Evolutionary conservation across 495 filamentous ascomycete genomes (phyloP), one percentile per base, ranked within the genome.

Genomic region (Neurospora sp.): DNA sequence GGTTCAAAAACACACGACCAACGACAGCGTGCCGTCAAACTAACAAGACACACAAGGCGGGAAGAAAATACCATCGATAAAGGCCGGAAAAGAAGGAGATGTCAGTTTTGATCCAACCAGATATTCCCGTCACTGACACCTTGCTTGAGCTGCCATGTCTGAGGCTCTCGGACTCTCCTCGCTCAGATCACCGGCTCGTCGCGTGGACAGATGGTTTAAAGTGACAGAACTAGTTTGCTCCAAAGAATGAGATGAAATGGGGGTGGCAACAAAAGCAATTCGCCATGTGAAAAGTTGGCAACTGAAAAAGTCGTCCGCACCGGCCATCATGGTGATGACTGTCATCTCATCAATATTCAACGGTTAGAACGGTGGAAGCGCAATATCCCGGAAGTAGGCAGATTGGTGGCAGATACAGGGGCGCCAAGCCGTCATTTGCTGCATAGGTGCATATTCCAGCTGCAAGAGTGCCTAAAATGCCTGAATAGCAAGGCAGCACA

Each of bases 401-500:
- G 28, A 62, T 62, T 62, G 54, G 28, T 34, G 48, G 66, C 70
- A 42, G 37, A 40, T 76, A 80, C 70, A 76, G 73, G 73, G 70
- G 75, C 39, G 81, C 79, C 79, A 82, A 82, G 79, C 40, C 71
- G 71, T 62, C 74, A 71, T 2, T 54, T 76, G 69, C 21, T 62
- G 71, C 66, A 77, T 78, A 71, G 24, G 31, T 72, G 76, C 80
- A 78, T 81, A 40, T 78, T 34, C 39, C 37, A 73, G 71, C 74
- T 79, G 77, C 78, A 76, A 4, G 37, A 43, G 4, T 80, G 81
- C 81, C 81, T 81, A 31, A 28, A 21, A 42, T 15, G 73, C 80
- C 79, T 77, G 69, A 76, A 37, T 45, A 21, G 2, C 28, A 37
- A 81, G 80, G 78, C 77, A 79, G 10, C 72, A 39, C 24, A 8